Conservation (phyloP, 1,284 basidiomycete species). For the Thelephora terrestris region DNA sequence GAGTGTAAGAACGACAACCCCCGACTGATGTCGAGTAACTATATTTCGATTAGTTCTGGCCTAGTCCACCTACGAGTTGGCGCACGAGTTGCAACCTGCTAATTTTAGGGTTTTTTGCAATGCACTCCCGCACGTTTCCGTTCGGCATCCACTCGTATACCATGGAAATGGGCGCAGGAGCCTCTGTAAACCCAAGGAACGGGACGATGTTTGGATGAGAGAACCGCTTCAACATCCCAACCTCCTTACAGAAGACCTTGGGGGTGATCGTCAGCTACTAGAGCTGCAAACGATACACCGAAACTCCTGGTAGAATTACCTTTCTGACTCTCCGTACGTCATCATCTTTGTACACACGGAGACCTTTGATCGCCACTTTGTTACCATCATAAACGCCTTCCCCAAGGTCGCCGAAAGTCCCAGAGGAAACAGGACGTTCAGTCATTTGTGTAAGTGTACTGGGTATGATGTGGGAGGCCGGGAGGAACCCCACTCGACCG, state of each 20-base stretch:
- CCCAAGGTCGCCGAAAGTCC: background rate
- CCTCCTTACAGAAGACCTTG: slow-evolving; percentile 3
- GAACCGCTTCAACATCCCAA: background rate
- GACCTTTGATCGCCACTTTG: background rate
- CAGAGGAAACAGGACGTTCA: background rate
- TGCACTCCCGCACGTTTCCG: background rate
- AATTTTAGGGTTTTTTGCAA: background rate
- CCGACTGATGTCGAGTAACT: background rate
- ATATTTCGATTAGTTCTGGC: background rate
- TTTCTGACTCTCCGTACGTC: background rate
- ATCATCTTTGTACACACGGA: background rate
- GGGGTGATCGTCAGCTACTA: background rate
- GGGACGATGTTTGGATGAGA: background rate
- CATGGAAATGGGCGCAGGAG: background rate
- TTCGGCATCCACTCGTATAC: background rate
- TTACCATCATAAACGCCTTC: background rate
- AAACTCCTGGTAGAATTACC: background rate
- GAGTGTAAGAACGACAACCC: background rate
- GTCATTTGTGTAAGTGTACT: background rate
- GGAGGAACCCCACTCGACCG: background rate
- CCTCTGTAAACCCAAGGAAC: background rate
- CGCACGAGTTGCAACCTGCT: background rate
- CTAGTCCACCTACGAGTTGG: background rate
- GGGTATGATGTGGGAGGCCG: background rate
- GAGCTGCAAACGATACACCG: background rate